phyloP scores from a whole-genome alignment of 495 filamentous ascomycete species.

The Chaetomidium leptoderma region DNA sequence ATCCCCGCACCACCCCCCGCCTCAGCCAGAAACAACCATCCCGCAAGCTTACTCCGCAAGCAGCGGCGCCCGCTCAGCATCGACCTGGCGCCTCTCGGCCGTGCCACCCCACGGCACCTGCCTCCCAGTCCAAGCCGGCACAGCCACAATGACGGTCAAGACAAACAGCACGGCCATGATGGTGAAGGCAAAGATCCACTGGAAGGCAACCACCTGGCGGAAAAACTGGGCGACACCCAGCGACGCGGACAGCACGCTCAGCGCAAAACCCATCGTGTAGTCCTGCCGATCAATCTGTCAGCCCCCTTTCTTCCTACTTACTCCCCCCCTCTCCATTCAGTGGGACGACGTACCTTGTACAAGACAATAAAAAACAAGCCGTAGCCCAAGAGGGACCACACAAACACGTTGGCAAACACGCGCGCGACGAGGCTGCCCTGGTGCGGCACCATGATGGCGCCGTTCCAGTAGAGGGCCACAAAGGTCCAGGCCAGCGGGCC shows the following conservation, averaged over 20 bases:
- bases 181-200: slow-evolving; percentile 88
- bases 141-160: slow-evolving; percentile 56
- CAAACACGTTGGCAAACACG: slow-evolving; percentile 77
- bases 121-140: slow-evolving; percentile 59
- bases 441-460: slow-evolving; percentile 67
- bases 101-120: slow-evolving; percentile 32
- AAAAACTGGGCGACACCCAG: slow-evolving; percentile 64
- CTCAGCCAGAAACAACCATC: too few species aligned
- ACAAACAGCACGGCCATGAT: slow-evolving; percentile 74
- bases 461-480: slow-evolving; percentile 81
- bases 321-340: too few species aligned
- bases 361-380: slow-evolving; percentile 65
- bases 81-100: slow-evolving; percentile 23
- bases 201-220: slow-evolving; percentile 64
- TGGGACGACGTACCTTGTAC: slow-evolving; percentile 49
- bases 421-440: slow-evolving; percentile 54
- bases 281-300: slow-evolving; percentile 43
- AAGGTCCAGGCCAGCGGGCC: slow-evolving; percentile 81
- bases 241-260: slow-evolving; percentile 67
- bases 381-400: slow-evolving; percentile 74
- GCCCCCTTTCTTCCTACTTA: neutral
- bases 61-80: slow-evolving; percentile 52
- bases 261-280: slow-evolving; percentile 74
- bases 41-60: slow-evolving; percentile 38
- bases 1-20: too few species aligned